A percentile compares a stretch with the other conserved stretches of the same genome.
Evolutionary conservation across 768 basidiomycete species (phyloP).

Genomic region (Hortiboletus campestris): DNA sequence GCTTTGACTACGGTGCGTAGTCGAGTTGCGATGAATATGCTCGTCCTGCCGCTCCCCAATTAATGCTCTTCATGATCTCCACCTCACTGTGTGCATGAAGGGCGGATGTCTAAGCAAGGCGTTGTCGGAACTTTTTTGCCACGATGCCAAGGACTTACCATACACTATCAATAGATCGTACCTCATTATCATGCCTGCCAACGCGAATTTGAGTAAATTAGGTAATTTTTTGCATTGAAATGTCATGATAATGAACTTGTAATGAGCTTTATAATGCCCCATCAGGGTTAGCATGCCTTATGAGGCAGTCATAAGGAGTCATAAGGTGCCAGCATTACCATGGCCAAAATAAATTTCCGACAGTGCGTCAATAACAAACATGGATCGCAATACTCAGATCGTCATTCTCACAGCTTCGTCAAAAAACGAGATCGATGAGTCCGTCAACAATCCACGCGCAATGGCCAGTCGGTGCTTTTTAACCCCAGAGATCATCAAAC

Average conservation of each 20-base stretch:
- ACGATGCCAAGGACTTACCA: too few relatives aligned
- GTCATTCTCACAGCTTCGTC: conserved; percentile 83
- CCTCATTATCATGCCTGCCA: too few relatives aligned
- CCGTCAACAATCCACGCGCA: conserved; percentile 87
- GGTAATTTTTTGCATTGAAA: too few relatives aligned
- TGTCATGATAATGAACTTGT: too few relatives aligned
- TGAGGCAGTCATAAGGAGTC: too few relatives aligned
- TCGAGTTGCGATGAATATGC: conserved; percentile 95
- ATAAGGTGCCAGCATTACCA: too few relatives aligned
- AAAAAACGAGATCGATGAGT: conserved; percentile 95
- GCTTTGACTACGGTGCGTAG: conserved; percentile 87
- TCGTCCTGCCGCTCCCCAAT: conserved; percentile 83
- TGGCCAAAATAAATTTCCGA: too few relatives aligned
- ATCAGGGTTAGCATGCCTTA: too few relatives aligned
- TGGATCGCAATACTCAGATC: not conserved
- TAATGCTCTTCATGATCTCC: conserved; percentile 94
- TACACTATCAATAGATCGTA: too few relatives aligned
- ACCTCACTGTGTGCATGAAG: conserved; percentile 93
- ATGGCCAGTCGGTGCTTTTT: conserved; percentile 98
- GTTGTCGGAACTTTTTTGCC: too few relatives aligned
- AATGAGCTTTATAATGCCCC: too few relatives aligned
- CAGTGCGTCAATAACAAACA: conserved; percentile 1
- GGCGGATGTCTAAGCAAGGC: conserved; percentile 74
- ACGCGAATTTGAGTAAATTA: too few relatives aligned
- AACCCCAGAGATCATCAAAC: conserved; percentile 98